Base-by-base conservation (phyloP, 495 filamentous ascomycete genomes). In the Endocarpon pusillum region DNA sequence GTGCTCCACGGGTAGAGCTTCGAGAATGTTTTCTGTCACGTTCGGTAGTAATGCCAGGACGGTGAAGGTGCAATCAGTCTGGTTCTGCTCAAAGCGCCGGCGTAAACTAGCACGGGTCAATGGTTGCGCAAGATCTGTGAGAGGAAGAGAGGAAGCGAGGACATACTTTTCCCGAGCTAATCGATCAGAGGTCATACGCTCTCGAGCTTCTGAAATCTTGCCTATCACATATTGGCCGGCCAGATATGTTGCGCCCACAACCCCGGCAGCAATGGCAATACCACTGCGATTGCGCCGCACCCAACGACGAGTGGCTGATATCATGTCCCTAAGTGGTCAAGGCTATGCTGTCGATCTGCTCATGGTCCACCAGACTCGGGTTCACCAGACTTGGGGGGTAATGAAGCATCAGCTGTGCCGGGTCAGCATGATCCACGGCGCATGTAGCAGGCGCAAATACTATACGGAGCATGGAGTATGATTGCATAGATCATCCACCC, bases 11-110 rank as follows among this genome's bases (percentile, higher is more conserved):
- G 87, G 81, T 38, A 94, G 65, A 11, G 77, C 78, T 39, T 83
- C 75, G 38, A 94, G 59, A 40, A 97, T 83, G 46, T 92, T 79
- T 37, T 87, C 72, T 5, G 83, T 82, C 3, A 83, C 81, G 21
- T 84, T 89, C 1, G 91, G 91, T 8, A 97, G 65, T 34, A 97
- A 65, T n/a, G 83, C 89, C 11, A 94, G 75, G 17, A 96, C 82
- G n/a, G 89, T 97, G 53, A 82, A 92, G 30, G 85, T 93, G 54
- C 89, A 97, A 55, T 96, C 91, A 51, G 92, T 87, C 45, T 97
- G 89, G 48, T 97, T 96, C 53, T 96, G 89, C 52, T 94, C 81
- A 61, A 97, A 97, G 43, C 89, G 77, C 36, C 89, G 78, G 30
- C 85, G 81, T 42, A 97, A 65, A 57, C 89, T 96, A 40, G 10